Evolutionary conservation across 73 alveolate species (phyloP), one percentile per base, ranked within the genome.

Genomic region (Paramecium octaurelia): DNA sequence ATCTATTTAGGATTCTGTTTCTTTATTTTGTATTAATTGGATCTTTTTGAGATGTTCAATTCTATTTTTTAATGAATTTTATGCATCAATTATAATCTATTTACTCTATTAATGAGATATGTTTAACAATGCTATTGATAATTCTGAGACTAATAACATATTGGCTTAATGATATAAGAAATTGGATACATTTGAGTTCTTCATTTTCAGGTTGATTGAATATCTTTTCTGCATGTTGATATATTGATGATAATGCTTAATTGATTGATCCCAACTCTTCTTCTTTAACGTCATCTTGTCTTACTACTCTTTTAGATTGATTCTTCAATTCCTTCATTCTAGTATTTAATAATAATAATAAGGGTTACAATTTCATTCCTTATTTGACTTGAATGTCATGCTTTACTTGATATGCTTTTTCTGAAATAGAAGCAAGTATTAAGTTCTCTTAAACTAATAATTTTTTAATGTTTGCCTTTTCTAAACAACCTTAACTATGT

Each of bases 401-500:
- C 9, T 84, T 48, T 2, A 36, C n/a, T 42, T 87, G 12, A 48
- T 35, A 64, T 60, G 93, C 93, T n/a, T 87, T 64, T 35, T 87
- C 93, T 12, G 86, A 43, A n/a, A 87, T 87, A 10, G 71, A 58
- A 64, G 76, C 86, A 50, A 87, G 57, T 8, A 58, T 58, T 27
- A 87, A 58, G 31, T 87, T 77, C 54, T 58, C 31, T 60, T 60
- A 50, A 58, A 87, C 84, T 16, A 87, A 43, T 58, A 58, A 58
- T 36, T 64, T 87, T 68, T 60, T 87, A 58, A 58, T 58, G 36
- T 87, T 87, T 40, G 88, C 93, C 42, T 87, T 87, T 64, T 87
- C 93, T 87, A 87, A 31, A 59, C 93, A 87, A 58, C 58, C 76
- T 36, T 87, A 42, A 8, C 88, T 58, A 64, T 87, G 93, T 23